Evolutionary conservation across 2,329 filamentous ascomycete genomes (phyloP), one percentile per base, ranked within the genome.

Genomic region (Ophiostoma quercus): DNA sequence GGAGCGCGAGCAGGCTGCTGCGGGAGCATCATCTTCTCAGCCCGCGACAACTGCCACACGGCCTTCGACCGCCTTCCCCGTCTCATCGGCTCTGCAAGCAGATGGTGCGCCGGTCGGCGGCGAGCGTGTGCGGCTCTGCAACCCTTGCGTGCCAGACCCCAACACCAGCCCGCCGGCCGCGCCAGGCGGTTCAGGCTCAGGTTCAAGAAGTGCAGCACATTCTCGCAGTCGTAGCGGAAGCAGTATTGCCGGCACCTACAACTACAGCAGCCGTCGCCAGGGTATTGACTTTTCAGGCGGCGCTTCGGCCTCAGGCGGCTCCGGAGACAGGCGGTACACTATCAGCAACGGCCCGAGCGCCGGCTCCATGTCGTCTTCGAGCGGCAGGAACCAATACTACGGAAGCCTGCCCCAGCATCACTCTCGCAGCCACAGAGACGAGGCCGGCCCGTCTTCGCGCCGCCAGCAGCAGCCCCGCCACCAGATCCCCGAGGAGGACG

Each of bases 401-500:
- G 62, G 62, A 22, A 65, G 62, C 19, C 6, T 65, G 62, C 62
- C 62, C 5, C 32, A 34, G 8, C 60, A 39, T 8, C 16, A 22
- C 32, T 62, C 57, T 25, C 57, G 57, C 12, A 8, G 22, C 9
- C 57, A 62, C 14, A 47, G 43, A 47, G 43, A 47, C 4, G 43
- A 47, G 7, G 57, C 57, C 32, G 22, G 51, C 57, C 32, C 63
- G 9, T 67, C 43, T 5, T 9, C 16, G 34, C 43, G 16, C 5
- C 43, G 67, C 2, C 68, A 66, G 19, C 63, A 11, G 11, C 77
- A 77, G 25, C 68, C 70, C 9, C 69, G 62, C 37, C 29, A 43
- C 34, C 47, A 57, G 77, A 83, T 85, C 75, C 82, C 83, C 6
- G 91, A 94, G 76, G 91, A 93, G 76, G 91, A 94, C 76, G 89